These are phyloP conservation scores for Tolypocladium inflatum DNA, from an alignment of 2,329 filamentous ascomycete genomes.

Conservation along the genomic window DNA sequence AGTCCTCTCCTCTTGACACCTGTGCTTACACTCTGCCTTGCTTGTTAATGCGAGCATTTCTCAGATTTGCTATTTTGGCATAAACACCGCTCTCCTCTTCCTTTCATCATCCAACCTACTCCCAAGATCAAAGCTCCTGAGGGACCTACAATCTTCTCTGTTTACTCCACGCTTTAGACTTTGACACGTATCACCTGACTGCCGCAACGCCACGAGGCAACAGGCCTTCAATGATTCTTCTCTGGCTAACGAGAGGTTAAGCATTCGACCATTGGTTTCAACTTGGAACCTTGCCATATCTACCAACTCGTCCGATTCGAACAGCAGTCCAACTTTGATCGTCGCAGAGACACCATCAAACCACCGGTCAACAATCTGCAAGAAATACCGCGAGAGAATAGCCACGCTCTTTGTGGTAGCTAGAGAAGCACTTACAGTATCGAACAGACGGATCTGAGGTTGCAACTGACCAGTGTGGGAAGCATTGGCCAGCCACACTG, in stretches of 20 bases:
- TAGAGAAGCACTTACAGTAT: neutral
- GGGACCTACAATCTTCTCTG: too few relatives aligned
- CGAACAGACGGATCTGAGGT: neutral
- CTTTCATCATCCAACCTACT: neutral
- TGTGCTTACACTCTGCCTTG: neutral
- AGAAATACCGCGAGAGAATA: neutral
- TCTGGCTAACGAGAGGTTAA: neutral
- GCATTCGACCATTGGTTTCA: neutral
- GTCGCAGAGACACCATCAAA: neutral
- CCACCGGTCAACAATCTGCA: neutral
- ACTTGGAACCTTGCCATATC: neutral
- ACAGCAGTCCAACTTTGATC: neutral
- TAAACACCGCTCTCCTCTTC: too few relatives aligned
- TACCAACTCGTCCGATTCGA: neutral
- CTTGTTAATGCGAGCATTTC: neutral
- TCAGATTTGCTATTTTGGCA: neutral
- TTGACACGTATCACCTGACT: neutral
- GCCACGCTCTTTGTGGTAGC: neutral
- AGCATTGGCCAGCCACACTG: neutral
- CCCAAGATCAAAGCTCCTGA: neutral
- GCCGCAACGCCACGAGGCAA: too few relatives aligned
- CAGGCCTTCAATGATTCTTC: neutral
- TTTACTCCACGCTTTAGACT: too few relatives aligned
- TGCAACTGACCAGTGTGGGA: neutral
- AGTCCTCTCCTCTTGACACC: neutral